These are phyloP conservation scores for Tephrocybe sp. DNA, from an alignment of 768 basidiomycete species.

Conservation along the genomic window DNA sequence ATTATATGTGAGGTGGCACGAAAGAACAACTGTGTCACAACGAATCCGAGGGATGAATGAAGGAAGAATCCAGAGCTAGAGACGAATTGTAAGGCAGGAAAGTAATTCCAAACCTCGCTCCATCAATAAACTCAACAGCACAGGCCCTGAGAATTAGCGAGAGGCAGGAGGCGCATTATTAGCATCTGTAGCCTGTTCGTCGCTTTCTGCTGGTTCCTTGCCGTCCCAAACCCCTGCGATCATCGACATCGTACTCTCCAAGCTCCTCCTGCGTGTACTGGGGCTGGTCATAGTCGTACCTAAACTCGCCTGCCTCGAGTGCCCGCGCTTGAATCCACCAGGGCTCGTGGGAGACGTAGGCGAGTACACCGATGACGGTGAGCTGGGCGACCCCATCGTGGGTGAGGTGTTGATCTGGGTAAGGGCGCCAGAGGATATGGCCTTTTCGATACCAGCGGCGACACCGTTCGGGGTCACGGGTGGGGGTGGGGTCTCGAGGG, in stretches of 20 bases:
- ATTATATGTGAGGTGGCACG: not conserved
- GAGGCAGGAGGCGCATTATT: constrained; percentile 18
- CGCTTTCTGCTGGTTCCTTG: constrained; percentile 39
- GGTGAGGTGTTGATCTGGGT: constrained; percentile 32
- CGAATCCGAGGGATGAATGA: not conserved
- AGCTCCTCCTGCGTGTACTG: constrained; percentile 84
- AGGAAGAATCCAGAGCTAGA: constrained; percentile 4
- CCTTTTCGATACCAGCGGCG: constrained; percentile 41
- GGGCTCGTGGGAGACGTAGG: constrained; percentile 38
- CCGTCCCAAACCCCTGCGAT: constrained; percentile 93
- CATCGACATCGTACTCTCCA: constrained; percentile 95
- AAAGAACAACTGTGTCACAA: not conserved
- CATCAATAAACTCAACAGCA: not conserved
- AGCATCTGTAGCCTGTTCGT: constrained; percentile 36
- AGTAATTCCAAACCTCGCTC: not conserved
- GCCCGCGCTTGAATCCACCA: constrained; percentile 66
- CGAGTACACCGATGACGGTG: constrained; percentile 29
- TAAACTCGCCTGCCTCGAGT: constrained; percentile 76
- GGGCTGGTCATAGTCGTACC: constrained; percentile 97
- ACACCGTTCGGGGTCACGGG: constrained; percentile 48
- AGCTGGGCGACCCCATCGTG: constrained; percentile 18
- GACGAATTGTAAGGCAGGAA: not conserved
- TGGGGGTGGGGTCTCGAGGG: constrained; percentile 33
- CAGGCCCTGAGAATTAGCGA: not conserved
- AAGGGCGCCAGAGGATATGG: constrained; percentile 29